A percentile compares a stretch with the other conserved stretches of the same genome.
These are phyloP conservation scores for Mariannaea sp. DNA, from an alignment of 2,329 filamentous ascomycete species.

Conservation along the genomic window DNA sequence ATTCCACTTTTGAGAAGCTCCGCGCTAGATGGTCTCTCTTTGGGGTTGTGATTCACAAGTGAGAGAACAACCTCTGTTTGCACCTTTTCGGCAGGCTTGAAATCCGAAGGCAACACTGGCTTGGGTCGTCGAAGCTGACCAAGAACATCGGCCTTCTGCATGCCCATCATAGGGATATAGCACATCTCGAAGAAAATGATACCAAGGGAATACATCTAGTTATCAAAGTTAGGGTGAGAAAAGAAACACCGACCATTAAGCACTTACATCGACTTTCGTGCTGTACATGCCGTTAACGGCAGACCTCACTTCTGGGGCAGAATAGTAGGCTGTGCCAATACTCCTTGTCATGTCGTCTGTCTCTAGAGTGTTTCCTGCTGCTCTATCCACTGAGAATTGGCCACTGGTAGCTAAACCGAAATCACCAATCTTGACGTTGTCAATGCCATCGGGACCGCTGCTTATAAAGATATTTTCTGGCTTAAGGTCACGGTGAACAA, in stretches of 20 bases:
- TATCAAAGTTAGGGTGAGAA: conserved; percentile 13
- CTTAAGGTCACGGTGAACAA: conserved; percentile 95
- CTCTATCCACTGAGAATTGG: conserved; percentile 69
- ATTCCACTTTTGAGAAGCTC: conserved; percentile 86
- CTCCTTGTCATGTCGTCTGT: conserved; percentile 70
- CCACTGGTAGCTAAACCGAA: conserved; percentile 93
- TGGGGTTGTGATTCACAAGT: conserved; percentile 80
- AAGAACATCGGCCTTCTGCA: conserved; percentile 68
- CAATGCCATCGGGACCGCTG: conserved; percentile 69
- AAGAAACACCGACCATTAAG: neutral
- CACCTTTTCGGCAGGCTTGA: conserved; percentile 70
- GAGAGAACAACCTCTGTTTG: conserved; percentile 80
- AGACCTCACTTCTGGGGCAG: conserved; percentile 88
- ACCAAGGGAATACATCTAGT: conserved; percentile 89
- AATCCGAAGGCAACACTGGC: conserved; percentile 73
- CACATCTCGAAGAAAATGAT: conserved; percentile 99
- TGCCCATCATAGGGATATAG: conserved; percentile 67
- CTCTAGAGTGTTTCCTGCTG: conserved; percentile 48
- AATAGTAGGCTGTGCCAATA: conserved; percentile 83
- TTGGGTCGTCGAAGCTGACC: conserved; percentile 69
- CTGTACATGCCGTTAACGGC: conserved; percentile 78
- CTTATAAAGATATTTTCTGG: conserved; percentile 96
- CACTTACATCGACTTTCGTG: conserved; percentile 83
- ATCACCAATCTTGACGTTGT: conserved; percentile 94
- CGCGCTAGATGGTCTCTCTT: conserved; percentile 77